Evolutionary conservation across 2,329 filamentous ascomycete genomes (phyloP), one percentile per base, ranked within the genome.

Genomic region (Chaetothyriales sp.): DNA sequence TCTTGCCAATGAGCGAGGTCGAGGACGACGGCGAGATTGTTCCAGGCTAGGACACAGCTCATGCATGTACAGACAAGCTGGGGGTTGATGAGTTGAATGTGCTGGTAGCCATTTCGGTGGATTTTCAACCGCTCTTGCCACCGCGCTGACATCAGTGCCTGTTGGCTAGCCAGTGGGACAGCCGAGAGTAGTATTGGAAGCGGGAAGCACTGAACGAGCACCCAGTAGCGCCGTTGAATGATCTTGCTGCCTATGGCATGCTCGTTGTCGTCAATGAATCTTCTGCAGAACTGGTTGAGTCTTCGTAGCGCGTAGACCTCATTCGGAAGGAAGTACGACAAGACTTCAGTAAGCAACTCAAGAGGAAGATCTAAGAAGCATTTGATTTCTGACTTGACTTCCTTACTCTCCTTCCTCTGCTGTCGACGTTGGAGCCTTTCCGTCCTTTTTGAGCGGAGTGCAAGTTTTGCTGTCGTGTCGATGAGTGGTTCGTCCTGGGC

Each of bases 41-140:
- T 61, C 59, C 59, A 61, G 6, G 57, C 54, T 18, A 61, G 53
- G 2, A 59, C 57, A 47, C 59, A 61, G 40, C 53, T 58, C 56
- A 60, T 58, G 46, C 59, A 61, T 5, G 56, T 60, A 44, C 59
- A 61, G 1, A 59, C 50, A 37, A 9, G 7, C 9, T 40, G 47
- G 2, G 59, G 56, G 25, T 61, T 56, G 33, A 59, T 54, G 19
- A 28, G 18, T 33, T 55, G 56, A 48, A 61, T 57, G 43, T 61
- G 59, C 37, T 61, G 57, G 44, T 61, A 61, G 4, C 53, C 51
- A 22, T 57, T 60, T 19, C 55, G 54, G 52, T 61, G 59, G 40
- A 61, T 57, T 20, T 54, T 48, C 18, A 47, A 10, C 19, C 10
- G 28, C n/a, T 22, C 20, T 29, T 47, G 46, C 46, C 44, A 46